Evolutionary conservation across 768 basidiomycete genomes (phyloP).

Genomic region (Kwoniella bestiolae): DNA sequence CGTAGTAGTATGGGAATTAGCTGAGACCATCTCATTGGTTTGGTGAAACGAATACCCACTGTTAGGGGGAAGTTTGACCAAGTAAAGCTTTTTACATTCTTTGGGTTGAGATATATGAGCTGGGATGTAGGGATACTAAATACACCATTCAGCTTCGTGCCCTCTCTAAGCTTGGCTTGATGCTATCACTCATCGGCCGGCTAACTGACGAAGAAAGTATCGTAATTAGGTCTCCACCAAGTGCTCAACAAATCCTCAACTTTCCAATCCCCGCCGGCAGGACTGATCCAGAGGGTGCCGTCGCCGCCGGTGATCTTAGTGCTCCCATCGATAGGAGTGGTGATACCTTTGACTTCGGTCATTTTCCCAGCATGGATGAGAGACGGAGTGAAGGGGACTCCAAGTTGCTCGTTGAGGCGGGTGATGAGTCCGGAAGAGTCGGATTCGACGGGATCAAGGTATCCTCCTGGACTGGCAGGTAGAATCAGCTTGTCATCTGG

Average conservation of each 20-base stretch:
- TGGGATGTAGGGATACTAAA: conserved; percentile 87
- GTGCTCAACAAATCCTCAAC: conserved; percentile 95
- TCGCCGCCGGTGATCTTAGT: conserved; percentile 7
- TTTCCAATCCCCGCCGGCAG: conserved; percentile 89
- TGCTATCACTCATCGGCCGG: neutral
- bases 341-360: neutral
- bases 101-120: conserved; percentile 98
- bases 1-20: neutral
- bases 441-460: conserved; percentile 93
- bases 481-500: conserved; percentile 2
- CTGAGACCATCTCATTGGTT: neutral
- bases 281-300: conserved; percentile 40
- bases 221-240: conserved; percentile 98
- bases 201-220: conserved; percentile 90
- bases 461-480: conserved; percentile 83
- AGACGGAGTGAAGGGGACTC: conserved; percentile 46
- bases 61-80: conserved; percentile 92
- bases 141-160: neutral
- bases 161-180: conserved; percentile 1
- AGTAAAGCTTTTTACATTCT: conserved; percentile 93
- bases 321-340: conserved; percentile 51
- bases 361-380: neutral
- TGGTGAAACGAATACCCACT: conserved; percentile 50
- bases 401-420: conserved; percentile 85
- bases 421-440: conserved; percentile 88